Evolutionary conservation across 768 basidiomycete genomes (phyloP), one percentile per base, ranked within the genome.

Genomic region (Imleria badia): DNA sequence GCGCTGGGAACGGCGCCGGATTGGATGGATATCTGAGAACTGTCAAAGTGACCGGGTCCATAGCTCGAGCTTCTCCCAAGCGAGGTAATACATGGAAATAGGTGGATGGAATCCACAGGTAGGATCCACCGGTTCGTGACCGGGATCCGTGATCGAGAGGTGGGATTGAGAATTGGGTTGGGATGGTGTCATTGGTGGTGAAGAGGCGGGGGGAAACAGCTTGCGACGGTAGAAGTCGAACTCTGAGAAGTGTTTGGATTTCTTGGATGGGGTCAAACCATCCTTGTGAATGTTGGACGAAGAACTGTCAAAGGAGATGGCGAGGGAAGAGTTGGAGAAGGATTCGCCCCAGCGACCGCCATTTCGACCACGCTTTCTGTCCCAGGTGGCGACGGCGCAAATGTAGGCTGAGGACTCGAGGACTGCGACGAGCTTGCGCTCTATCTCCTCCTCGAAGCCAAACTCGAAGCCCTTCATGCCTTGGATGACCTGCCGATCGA

Each of bases 381-480:
- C 92, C 89, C 91, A 98, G 38, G 82, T 72, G 35, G 83, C 77
- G 3, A 96, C 80, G 0, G 90, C 82, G 0, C 85, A 81, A 11
- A 78, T 71, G 71, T 98, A 99, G 1, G 74, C 66, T 29, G 97
- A 94, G 0, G 87, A 86, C 59, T 85, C 82, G 22, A 98, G 82
- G 20, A 97, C 80, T 1, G 82, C 78, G 11, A 81, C 66, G 4
- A 98, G 80, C 65, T 78, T 85, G 39, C 77, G 77, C 70, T 92
- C 87, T 51, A 98, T 91, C 13, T 96, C 90, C 6, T 89, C 88
- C 46, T 89, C 87, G 0, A 87, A 76, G 15, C 97, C 97, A 61
- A 99, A 98, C 65, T 98, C 96, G 73, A 99, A 98, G 6, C 96
- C 96, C 40, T 86, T 85, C 97, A 98, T 98, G 46, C 87, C 87